These are phyloP conservation scores for Kurtzmaniella quercitrusa DNA, from an alignment of 1,139 yeast species.

Conservation along the genomic window DNA sequence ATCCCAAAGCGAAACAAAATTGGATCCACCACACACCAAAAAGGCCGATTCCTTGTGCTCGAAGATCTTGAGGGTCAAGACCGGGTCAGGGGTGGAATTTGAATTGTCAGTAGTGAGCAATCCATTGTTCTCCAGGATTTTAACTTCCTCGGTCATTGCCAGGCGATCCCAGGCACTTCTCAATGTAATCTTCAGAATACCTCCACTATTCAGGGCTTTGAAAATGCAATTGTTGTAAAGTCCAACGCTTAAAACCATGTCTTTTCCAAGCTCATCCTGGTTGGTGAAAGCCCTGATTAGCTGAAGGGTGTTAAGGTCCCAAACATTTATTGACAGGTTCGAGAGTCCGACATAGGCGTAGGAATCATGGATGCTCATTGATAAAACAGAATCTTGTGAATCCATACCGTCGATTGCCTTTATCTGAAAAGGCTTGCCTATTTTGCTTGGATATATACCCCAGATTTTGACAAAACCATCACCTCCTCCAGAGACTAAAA, in stretches of 20 bases:
- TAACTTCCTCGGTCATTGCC: conserved; percentile 7
- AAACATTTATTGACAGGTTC: conserved; percentile 68
- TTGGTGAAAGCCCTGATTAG: conserved; percentile 52
- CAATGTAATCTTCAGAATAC: conserved; percentile 48
- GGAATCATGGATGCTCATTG: conserved; percentile 59
- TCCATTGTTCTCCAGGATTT: conserved; percentile 1
- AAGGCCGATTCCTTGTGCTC: conserved; percentile 19
- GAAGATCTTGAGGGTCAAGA: conserved; percentile 28
- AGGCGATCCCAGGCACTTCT: conserved; percentile 18
- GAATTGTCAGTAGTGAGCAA: neutral
- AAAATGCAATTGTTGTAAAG: conserved; percentile 50
- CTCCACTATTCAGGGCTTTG: conserved; percentile 54
- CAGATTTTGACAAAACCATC: conserved; percentile 84
- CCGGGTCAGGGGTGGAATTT: conserved; percentile 11
- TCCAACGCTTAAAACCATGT: conserved; percentile 39
- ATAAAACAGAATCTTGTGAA: conserved; percentile 66
- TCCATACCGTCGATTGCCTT: conserved; percentile 43
- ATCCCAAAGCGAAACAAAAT: conserved; percentile 35
- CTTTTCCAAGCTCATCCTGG: conserved; percentile 28
- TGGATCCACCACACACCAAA: conserved; percentile 38
- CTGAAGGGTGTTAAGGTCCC: conserved; percentile 83
- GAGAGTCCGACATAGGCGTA: conserved; percentile 77
- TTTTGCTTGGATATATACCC: conserved; percentile 30
- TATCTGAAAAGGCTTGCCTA: conserved; percentile 14
- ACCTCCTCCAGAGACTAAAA: conserved; percentile 67